Evolutionary conservation across 768 basidiomycete genomes (phyloP).

Genomic region (Rhizopogon sp.): DNA sequence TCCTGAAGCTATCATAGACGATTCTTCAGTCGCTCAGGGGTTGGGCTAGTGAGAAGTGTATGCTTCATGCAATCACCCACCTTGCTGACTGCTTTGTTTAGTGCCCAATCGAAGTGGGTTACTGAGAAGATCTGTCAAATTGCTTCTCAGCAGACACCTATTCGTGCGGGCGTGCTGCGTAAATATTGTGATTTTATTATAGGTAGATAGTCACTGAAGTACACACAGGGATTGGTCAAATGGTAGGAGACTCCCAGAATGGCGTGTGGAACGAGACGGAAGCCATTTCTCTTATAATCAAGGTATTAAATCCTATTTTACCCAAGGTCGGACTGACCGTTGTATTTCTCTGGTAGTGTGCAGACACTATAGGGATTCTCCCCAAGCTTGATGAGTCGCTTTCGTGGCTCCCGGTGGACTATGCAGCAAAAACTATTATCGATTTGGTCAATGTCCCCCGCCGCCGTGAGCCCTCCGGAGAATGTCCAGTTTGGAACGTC

Average conservation of each 20-base stretch:
- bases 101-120: constrained; percentile 44
- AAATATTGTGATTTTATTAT: background rate
- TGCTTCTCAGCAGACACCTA: constrained; percentile 27
- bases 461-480: background rate
- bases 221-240: constrained; percentile 47
- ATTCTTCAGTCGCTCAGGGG: constrained; percentile 26
- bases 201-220: constrained; percentile 19
- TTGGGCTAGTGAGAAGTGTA: constrained; percentile 26
- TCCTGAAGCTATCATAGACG: constrained; percentile 18
- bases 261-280: constrained; percentile 54
- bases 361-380: constrained; percentile 33
- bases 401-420: constrained; percentile 51
- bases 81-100: background rate
- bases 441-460: constrained; percentile 32
- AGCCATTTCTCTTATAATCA: constrained; percentile 25
- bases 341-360: constrained; percentile 29
- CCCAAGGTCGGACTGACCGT: background rate
- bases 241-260: constrained; percentile 45
- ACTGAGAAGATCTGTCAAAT: constrained; percentile 45
- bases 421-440: constrained; percentile 40
- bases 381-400: constrained; percentile 26
- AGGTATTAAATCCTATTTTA: constrained; percentile 10
- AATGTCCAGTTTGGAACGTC: constrained; percentile 20
- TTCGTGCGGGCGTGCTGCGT: constrained; percentile 18
- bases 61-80: background rate